Base-by-base conservation (phyloP, 768 basidiomycete genomes). In the Guyanaporus albipodus region DNA sequence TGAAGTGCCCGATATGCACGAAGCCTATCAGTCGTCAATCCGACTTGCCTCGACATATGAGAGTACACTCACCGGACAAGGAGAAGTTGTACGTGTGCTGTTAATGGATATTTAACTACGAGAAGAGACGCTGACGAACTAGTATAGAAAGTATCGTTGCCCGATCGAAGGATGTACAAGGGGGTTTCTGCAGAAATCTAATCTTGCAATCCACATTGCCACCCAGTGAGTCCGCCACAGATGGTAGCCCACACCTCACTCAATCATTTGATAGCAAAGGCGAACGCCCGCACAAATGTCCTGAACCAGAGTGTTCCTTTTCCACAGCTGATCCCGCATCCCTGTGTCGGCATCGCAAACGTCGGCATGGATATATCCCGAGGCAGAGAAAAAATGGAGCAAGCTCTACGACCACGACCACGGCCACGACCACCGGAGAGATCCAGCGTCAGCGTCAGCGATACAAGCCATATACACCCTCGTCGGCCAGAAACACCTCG, bases 41-140 rank as follows among this genome's bases (percentile, higher is more conserved):
- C 15, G 67, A 68, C 19, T 46, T 69, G 0, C 42, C 51, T 0
- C 56, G 67, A 6, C 67, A 69, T 8, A 56, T 60, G 54, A 53
- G 38, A 2, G 47, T 32, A 0, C 67, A 69, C 15, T 43, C 50
- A 3, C 6, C 32, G 0, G 57, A 68, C 36, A 61, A 53, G 46
- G 52, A 61, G 6, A 48, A 44, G 0, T 17, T 61, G 68, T 70
- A 39, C 32, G 67, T 57, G 0, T 14, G 24, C 23, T 0, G 2
- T 23, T n/a, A 10, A 0, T 10, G 9, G 28, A 15, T 28, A 11
- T 19, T 15, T n/a, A n/a, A 18, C 5, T 4, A 22, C 15, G 2
- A 2, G 21, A 22, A 27, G 15, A 6, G 38, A 46, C 9, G 12
- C 42, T 55, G 26, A 64, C 36, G 7, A 10, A 18, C 26, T 18